Evolutionary conservation across 805 yeast genomes (phyloP).

Genomic region (Pichia scutulata): DNA sequence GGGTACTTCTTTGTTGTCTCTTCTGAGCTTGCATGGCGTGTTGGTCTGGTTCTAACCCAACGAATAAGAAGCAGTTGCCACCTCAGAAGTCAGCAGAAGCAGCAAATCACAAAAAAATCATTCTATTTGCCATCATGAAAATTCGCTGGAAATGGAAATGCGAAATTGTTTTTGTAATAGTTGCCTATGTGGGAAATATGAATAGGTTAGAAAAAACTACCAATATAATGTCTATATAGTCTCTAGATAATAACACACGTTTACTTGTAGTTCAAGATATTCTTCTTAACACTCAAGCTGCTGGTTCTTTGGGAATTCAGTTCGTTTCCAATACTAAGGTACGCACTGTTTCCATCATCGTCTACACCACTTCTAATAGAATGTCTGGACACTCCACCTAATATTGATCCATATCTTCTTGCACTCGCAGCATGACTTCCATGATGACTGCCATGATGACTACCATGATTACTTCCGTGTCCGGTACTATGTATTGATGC

Average conservation of each 20-base stretch:
- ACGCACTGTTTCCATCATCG: background rate
- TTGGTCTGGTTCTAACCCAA: background rate
- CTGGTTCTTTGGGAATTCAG: background rate
- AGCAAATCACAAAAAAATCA: background rate
- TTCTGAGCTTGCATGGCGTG: background rate
- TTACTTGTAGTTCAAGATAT: constrained; percentile 5
- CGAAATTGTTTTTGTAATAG: background rate
- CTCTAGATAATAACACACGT: background rate
- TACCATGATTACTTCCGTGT: constrained; percentile 1
- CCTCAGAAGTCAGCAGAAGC: background rate
- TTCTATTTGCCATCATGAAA: background rate
- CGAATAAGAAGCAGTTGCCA: background rate
- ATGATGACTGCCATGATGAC: constrained; percentile 6
- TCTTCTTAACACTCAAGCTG: constrained; percentile 1
- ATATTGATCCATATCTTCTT: background rate
- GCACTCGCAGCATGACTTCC: background rate
- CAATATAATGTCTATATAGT: too few relatives aligned
- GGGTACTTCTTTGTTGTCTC: constrained; percentile 3
- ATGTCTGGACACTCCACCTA: background rate
- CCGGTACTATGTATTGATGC: background rate
- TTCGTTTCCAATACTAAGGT: background rate
- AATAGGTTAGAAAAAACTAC: too few relatives aligned
- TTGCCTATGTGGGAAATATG: background rate
- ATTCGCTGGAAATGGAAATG: too few relatives aligned
- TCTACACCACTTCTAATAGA: background rate